phyloP scores from a whole-genome alignment of 1,139 yeast genomes.

The Eremothecium cymbalariae region DNA sequence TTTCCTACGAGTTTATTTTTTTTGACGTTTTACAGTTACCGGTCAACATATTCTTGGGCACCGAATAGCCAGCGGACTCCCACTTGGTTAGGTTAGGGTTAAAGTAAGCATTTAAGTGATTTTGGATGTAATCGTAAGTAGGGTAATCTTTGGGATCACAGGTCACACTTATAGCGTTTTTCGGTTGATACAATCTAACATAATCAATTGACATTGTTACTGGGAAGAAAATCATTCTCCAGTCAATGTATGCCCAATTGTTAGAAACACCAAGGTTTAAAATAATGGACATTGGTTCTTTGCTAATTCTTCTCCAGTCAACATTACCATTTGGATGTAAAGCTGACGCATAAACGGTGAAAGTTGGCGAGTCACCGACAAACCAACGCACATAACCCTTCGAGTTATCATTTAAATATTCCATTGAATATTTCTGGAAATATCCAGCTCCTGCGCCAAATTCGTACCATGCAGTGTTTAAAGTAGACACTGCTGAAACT shows the following conservation, averaged over 20 bases:
- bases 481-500: slow-evolving; percentile 60
- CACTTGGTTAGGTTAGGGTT: slow-evolving; percentile 60
- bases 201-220: slow-evolving; percentile 60
- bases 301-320: slow-evolving; percentile 63
- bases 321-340: slow-evolving; percentile 78
- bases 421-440: slow-evolving; percentile 72
- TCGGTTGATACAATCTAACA: slow-evolving; percentile 73
- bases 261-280: slow-evolving; percentile 74
- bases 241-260: slow-evolving; percentile 76
- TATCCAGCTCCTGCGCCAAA: slow-evolving; percentile 38
- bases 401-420: slow-evolving; percentile 56
- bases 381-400: slow-evolving; percentile 78
- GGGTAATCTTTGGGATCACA: slow-evolving; percentile 76
- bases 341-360: slow-evolving; percentile 53
- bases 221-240: slow-evolving; percentile 66
- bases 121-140: slow-evolving; percentile 61
- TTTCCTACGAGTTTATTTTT: no score
- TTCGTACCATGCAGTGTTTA: slow-evolving; percentile 72
- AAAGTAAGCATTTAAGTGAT: slow-evolving; percentile 53
- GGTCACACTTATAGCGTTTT: slow-evolving; percentile 42
- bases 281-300: slow-evolving; percentile 80
- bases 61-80: slow-evolving; percentile 55
- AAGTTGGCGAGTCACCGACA: slow-evolving; percentile 61
- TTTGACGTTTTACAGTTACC: slow-evolving; percentile 36
- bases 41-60: slow-evolving; percentile 50